Percentiles rank a stretch among this genome's conserved stretches.
Conservation (phyloP, 2,329 filamentous ascomycete species). For the Cordyceps pruinosa region DNA sequence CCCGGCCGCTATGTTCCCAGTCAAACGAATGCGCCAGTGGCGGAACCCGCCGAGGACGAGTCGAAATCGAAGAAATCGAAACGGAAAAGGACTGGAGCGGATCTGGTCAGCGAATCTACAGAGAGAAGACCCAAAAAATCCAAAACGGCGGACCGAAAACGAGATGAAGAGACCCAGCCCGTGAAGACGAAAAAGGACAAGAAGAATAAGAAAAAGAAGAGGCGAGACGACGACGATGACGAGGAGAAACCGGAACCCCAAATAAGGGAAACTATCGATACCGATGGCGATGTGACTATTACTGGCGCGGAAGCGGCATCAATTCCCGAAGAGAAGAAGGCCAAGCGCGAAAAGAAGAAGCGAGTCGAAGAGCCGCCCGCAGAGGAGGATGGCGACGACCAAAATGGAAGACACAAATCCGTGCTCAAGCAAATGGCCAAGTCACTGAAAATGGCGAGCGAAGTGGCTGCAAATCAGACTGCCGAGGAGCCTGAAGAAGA, state of each 20-base stretch:
- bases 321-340: constrained; percentile 10
- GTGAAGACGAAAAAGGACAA: constrained; percentile 25
- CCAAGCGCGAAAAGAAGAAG: constrained; percentile 28
- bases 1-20: constrained; percentile 38
- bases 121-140: constrained; percentile 20
- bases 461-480: constrained; percentile 28
- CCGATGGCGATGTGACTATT: not conserved
- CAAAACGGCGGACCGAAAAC: constrained; percentile 17
- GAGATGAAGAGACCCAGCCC: constrained; percentile 11
- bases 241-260: not conserved
- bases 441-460: constrained; percentile 43
- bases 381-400: constrained; percentile 21
- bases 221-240: constrained; percentile 6
- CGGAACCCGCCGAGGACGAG: constrained; percentile 23
- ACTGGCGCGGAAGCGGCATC: not conserved
- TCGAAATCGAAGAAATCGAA: constrained; percentile 23
- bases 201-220: constrained; percentile 16
- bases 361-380: constrained; percentile 19
- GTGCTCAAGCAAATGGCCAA: constrained; percentile 51
- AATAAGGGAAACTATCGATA: not conserved
- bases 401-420: constrained; percentile 37
- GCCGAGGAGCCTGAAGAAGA: constrained; percentile 27
- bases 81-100: constrained; percentile 29
- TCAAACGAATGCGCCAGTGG: constrained; percentile 10
- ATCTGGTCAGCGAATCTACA: constrained; percentile 23